phyloP scores from a whole-genome alignment of 345 rosid species.

The Sisymbrium altissimum region DNA sequence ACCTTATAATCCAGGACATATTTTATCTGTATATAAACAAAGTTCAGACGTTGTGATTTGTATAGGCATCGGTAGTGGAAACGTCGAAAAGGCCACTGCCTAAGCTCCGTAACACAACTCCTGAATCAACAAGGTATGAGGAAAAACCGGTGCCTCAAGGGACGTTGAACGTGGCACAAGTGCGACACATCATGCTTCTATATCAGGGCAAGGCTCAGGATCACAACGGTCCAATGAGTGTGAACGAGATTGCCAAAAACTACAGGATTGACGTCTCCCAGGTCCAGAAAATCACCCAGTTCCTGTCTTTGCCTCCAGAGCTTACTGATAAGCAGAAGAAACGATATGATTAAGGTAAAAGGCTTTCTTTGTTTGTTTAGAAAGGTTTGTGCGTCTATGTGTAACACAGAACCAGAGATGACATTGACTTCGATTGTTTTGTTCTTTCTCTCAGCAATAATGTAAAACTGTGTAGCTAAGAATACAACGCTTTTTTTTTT shows the following conservation, averaged over 20 bases:
- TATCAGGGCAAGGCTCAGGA: slow-evolving; percentile 80
- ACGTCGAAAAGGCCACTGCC: slow-evolving; percentile 73
- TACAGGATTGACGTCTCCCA: slow-evolving; percentile 56
- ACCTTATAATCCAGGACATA: not conserved
- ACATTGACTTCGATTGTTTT: not conserved
- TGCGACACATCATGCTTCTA: slow-evolving; percentile 69
- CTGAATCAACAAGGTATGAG: slow-evolving; percentile 58
- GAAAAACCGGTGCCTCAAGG: slow-evolving; percentile 63
- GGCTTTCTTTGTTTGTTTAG: not conserved
- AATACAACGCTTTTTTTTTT: not conserved
- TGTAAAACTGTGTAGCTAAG: slow-evolving; percentile 17
- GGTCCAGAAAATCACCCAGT: slow-evolving; percentile 56
- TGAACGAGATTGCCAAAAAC: slow-evolving; percentile 60
- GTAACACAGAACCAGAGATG: slow-evolving; percentile 23
- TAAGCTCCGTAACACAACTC: slow-evolving; percentile 65
- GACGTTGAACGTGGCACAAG: slow-evolving; percentile 69
- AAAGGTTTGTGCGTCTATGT: slow-evolving; percentile 16
- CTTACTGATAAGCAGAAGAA: slow-evolving; percentile 31
- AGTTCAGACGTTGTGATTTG: not conserved
- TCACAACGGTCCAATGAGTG: slow-evolving; percentile 59
- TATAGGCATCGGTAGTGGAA: slow-evolving; percentile 68
- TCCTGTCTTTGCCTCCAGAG: slow-evolving; percentile 66
- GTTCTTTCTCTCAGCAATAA: slow-evolving; percentile 8
- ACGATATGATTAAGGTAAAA: slow-evolving; percentile 8
- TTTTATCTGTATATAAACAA: not conserved